Percentiles rank a stretch among this genome's conserved stretches.
phyloP scores from a whole-genome alignment of 495 filamentous ascomycete species.

The Xylaria bambusicola region DNA sequence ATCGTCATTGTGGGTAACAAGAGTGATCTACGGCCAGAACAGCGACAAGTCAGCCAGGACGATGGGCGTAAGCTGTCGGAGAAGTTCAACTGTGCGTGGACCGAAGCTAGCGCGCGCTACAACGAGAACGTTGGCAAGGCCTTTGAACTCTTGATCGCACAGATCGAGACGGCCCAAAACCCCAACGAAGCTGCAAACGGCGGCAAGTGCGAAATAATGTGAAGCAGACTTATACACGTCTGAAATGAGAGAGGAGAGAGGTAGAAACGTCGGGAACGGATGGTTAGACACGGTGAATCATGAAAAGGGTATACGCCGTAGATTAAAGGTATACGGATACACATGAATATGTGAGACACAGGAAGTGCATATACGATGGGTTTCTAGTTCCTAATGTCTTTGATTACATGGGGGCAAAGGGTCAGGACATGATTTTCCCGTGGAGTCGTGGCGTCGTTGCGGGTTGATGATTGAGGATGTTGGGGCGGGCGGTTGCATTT shows the following conservation, averaged over 20 bases:
- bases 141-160: constrained; percentile 91
- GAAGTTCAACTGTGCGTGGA: constrained; percentile 89
- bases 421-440: constrained; percentile 1
- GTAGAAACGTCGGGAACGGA: background rate
- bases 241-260: background rate
- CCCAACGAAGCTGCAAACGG: constrained; percentile 77
- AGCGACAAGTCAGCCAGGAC: constrained; percentile 85
- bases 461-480: background rate
- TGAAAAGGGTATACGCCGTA: constrained; percentile 6
- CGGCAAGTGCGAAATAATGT: constrained; percentile 87
- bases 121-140: constrained; percentile 90
- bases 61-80: constrained; percentile 79
- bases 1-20: constrained; percentile 97
- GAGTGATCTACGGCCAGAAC: constrained; percentile 87
- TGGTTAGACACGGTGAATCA: background rate
- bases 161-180: constrained; percentile 94
- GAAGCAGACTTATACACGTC: constrained; percentile 17
- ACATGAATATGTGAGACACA: background rate
- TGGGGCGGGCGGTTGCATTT: background rate
- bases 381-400: background rate
- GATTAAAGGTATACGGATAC: background rate
- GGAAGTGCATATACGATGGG: constrained; percentile 2
- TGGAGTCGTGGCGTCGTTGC: background rate
- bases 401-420: background rate
- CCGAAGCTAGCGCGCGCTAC: constrained; percentile 90